Evolutionary conservation across 371 early-diverging fungal species (phyloP), one percentile per base, ranked within the genome.

Genomic region (Mucor circinelloides): DNA sequence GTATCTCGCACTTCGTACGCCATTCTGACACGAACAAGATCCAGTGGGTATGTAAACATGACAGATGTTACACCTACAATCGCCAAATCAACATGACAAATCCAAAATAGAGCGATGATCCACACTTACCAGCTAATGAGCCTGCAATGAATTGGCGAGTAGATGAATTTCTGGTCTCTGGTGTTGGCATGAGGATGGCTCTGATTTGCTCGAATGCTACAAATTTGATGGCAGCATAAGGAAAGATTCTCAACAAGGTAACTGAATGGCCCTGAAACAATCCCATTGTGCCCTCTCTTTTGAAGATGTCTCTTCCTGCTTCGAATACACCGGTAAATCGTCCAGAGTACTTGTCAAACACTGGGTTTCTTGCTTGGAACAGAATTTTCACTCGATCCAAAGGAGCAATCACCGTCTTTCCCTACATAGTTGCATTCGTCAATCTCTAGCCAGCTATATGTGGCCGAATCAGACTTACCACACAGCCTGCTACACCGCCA

Each of bases 341-440:
- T 88, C 92, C 93, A 56, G 91, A 85, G 72, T 94, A 92, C 77
- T 87, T 87, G 48, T 85, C 86, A 77, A 86, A 96, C 27, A 85
- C 79, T 1, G 95, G 93, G 66, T 94, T 93, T 76, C 85, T 86
- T 25, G 95, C 88, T 79, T 97, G 97, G 70, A 97, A 97, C 34
- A 97, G 78, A n/a, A 97, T 97, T 82, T 97, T 97, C 54, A 97
- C 95, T 54, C 97, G 85, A 76, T 97, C 97, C 67, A 97, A 74
- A 12, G 97, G 97, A 8, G 97, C 97, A 62, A 96, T 90, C 0
- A 83, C 87, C 2, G 95, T 93, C 71, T 97, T 96, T 17, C 95
- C 96, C 82, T 81, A 19, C 21, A 5, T 31, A 57, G 32, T 27
- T 12, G 23, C 13, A 23, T 48, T 27, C 3, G 34, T 19, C 25